phyloP scores from a whole-genome alignment of 768 basidiomycete species.

The Boletus patriciae region DNA sequence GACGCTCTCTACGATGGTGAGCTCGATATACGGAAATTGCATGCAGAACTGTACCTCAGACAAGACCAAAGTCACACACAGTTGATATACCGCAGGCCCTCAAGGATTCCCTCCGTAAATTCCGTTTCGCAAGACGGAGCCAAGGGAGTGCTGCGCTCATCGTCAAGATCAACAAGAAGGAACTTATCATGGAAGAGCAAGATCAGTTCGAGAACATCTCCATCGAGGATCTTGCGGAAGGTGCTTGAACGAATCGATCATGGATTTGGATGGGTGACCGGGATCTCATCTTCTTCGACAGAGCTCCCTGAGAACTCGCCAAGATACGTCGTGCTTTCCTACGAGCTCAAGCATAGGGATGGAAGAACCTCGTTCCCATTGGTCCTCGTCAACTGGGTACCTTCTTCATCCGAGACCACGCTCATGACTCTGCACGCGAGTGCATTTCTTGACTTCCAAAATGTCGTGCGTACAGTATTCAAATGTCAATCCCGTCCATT shows the following conservation, averaged over 20 bases:
- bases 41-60: neutral
- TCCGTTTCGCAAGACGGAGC: constrained; percentile 67
- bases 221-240: constrained; percentile 86
- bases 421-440: constrained; percentile 83
- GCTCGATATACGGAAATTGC: neutral
- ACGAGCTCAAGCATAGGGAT: constrained; percentile 76
- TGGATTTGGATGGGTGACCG: neutral
- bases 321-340: constrained; percentile 81
- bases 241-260: constrained; percentile 38
- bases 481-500: neutral
- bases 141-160: constrained; percentile 74
- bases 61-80: constrained; percentile 41
- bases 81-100: constrained; percentile 84
- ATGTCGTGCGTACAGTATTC: constrained; percentile 50
- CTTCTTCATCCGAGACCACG: constrained; percentile 70
- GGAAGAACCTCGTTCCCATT: constrained; percentile 85
- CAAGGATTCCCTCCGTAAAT: constrained; percentile 80
- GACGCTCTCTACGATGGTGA: constrained; percentile 22
- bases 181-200: constrained; percentile 79
- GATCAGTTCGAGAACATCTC: constrained; percentile 75
- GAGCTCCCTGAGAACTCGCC: constrained; percentile 88
- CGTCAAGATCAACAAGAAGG: constrained; percentile 87
- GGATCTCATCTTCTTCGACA: constrained; percentile 29
- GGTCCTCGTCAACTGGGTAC: constrained; percentile 87
- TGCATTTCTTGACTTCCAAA: constrained; percentile 76